Evolutionary conservation across 148 eudicot species (phyloP), one percentile per base, ranked within the genome.

Genomic region (Persicaria tinctoria): DNA sequence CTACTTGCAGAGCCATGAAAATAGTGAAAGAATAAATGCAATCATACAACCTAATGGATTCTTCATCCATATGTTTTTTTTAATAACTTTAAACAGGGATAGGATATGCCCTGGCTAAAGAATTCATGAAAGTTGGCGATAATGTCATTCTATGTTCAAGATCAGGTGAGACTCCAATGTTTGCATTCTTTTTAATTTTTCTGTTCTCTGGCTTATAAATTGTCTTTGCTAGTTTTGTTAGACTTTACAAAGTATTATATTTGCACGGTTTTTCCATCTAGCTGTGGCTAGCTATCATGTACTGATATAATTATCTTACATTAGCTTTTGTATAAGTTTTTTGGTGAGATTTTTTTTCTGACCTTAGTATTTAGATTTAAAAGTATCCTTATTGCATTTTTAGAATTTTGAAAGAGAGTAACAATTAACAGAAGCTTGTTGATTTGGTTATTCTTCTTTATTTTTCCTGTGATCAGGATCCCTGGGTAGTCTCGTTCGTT

Each of bases 71-170:
- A 51, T 13, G 51, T 45, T 46, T 8, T 41, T 9, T 27, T 27
- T 27, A 27, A 27, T 66, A 11, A 38, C 47, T 13, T 66, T 17
- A 38, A 80, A 77, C 91, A 94, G 98, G 98, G 62, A 87, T 94
- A 59, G 98, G 98, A 20, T 91, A 90, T 86, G 98, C 98, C 66
- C 86, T 94, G 51, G 96, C 98, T 50, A 91, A 84, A 76, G 91
- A 94, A 79, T 94, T 94, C 81, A 76, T 94, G 45, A 86, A 87
- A 81, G 87, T 89, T 8, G 97, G 98, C 27, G 98, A 94, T 78
- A 91, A 89, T 81, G 89, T 94, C 71, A 76, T 94, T 69, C 81
- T 94, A 77, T 94, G 97, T 82, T 94, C 97, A 59, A 88, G 98
- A 83, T 85, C 95, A 82, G 90, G 98, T 94, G 78, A 82, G 79